These are phyloP conservation scores for Paratinospora sagittata DNA, from an alignment of 164 flowering plant species.

Conservation along the genomic window DNA sequence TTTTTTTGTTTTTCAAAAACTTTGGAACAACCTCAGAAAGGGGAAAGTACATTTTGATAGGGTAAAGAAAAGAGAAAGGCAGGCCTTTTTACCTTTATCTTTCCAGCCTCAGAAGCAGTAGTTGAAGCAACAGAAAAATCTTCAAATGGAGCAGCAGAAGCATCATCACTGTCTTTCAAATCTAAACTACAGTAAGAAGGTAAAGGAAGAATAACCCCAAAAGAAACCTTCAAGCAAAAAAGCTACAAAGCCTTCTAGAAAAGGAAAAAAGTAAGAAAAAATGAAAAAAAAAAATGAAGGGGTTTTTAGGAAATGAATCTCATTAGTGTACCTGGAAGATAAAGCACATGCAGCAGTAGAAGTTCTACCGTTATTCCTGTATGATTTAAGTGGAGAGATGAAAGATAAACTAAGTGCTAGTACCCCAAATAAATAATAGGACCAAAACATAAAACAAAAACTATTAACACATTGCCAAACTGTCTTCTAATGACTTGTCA, in stretches of 20 bases:
- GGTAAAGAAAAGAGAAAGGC: not conserved
- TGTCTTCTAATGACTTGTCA: too few relatives aligned
- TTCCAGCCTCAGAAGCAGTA: slow-evolving; percentile 19
- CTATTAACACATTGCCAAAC: too few relatives aligned
- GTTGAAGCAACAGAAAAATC: slow-evolving; percentile 30
- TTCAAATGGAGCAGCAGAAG: slow-evolving; percentile 31
- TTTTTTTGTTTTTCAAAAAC: not conserved
- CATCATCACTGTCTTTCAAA: slow-evolving; percentile 23
- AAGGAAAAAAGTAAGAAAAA: too few relatives aligned
- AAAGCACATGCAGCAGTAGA: slow-evolving; percentile 21
- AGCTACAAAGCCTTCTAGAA: too few relatives aligned
- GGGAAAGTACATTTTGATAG: too few relatives aligned
- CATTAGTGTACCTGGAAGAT: slow-evolving; percentile 32
- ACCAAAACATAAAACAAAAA: too few relatives aligned
- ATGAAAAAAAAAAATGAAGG: too few relatives aligned
- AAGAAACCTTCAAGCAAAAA: not conserved
- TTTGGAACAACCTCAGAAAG: too few relatives aligned
- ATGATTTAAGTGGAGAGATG: not conserved
- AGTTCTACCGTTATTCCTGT: slow-evolving; percentile 20
- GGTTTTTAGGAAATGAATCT: not conserved
- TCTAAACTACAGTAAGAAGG: slow-evolving; percentile 17
- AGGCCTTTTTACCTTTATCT: slow-evolving; percentile 47
- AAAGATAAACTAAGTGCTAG: not conserved
- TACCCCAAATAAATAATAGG: too few relatives aligned
- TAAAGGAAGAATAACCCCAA: not conserved